These are phyloP conservation scores for Cryptococcus sp. DNA, from an alignment of 1,284 basidiomycete genomes.

Conservation along the genomic window DNA sequence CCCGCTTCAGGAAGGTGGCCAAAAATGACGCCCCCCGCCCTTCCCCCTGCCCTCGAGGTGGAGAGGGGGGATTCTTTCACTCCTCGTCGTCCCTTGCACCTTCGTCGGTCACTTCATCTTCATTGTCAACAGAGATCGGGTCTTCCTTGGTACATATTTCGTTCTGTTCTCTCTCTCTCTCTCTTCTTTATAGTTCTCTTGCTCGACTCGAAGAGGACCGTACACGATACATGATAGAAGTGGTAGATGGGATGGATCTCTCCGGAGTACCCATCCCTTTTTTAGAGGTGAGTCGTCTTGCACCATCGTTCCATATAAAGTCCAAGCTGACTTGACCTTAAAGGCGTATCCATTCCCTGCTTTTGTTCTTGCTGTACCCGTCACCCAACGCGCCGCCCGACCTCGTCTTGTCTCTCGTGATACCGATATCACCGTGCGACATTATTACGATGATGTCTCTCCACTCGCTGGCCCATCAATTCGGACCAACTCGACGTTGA, in stretches of 20 bases:
- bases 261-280: constrained; percentile 22
- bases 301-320: not conserved
- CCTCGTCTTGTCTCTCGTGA: constrained; percentile 26
- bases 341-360: constrained; percentile 37
- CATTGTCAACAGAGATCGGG: too few relatives aligned
- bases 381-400: constrained; percentile 2
- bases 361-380: constrained; percentile 23
- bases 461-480: constrained; percentile 13
- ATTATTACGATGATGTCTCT: constrained; percentile 18
- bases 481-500: not conserved
- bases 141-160: too few relatives aligned
- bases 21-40: too few relatives aligned
- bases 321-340: not conserved
- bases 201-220: too few relatives aligned
- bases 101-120: too few relatives aligned
- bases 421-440: constrained; percentile 30
- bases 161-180: too few relatives aligned
- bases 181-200: too few relatives aligned
- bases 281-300: constrained; percentile 22
- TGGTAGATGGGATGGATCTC: constrained; percentile 14
- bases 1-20: too few relatives aligned
- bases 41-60: too few relatives aligned
- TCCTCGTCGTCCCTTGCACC: too few relatives aligned
- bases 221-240: constrained; percentile 7
- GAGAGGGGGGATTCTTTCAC: too few relatives aligned